Evolutionary conservation across 1,139 yeast species (phyloP), one percentile per base, ranked within the genome.

Genomic region (Sugiyamaella grinbergsii): DNA sequence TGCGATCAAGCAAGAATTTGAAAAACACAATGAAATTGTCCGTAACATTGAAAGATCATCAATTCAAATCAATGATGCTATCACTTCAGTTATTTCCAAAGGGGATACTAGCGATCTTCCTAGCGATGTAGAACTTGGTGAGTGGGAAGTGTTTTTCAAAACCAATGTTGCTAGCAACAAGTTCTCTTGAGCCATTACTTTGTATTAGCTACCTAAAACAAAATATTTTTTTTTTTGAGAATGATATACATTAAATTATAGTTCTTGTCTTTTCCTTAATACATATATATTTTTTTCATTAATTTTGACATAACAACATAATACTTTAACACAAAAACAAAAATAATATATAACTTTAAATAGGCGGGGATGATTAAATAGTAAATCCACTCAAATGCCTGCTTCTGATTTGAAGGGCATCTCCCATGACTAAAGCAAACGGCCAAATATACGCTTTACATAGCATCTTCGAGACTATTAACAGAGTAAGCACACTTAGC

Each of bases 1-100:
- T 40, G 78, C 79, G 11, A 73, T 76, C 24, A 78, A 77, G 61
- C 80, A 77, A 57, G 81, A 77, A 47, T 65, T 74, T 46, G 82
- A 79, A 55, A 74, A 71, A 54, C 75, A 66, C 43, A 64, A 67
- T 24, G 79, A 75, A 54, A 61, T 64, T 23, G 58, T 58, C 23
- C 57, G 68, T 29, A 65, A 62, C 48, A 59, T 65, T 3, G 55
- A 52, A 23, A 47, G 67, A 11, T 52, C 64, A 2, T 52, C 63
- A 1, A 38, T 37, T 5, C 58, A 56, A 42, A 62, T 62, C 31
- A 54, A 62, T 28, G 58, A 56, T 22, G 61, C 60, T 11, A 60
- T 63, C 32, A 41, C 26, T 2, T 15, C 42, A 5, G 54, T 55
- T 8, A 42, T 42, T 15, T 42, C 45, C 5, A 45, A 42, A 3